Percentiles rank a stretch among this genome's conserved stretches.
Evolutionary conservation across 768 basidiomycete species (phyloP).

Genomic region (Leccinum rimulosum): DNA sequence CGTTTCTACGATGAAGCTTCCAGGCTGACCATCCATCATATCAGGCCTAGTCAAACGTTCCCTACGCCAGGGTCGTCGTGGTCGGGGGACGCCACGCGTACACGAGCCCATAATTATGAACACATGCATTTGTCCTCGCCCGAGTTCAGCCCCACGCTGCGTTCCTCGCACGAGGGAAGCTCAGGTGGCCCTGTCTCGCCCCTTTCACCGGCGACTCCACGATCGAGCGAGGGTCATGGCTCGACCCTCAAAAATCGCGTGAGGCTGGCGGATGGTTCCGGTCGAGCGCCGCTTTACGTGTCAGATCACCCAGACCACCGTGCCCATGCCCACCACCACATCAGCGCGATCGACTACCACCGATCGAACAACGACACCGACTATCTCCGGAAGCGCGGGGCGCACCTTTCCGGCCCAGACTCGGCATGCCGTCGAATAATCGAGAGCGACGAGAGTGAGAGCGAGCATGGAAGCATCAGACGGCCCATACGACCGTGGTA

Average conservation of each 20-base stretch:
- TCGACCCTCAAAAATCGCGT: constrained; percentile 15
- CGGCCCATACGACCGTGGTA: constrained; percentile 51
- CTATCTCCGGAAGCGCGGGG: constrained; percentile 10
- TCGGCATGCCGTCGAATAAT: constrained; percentile 27
- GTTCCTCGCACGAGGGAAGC: constrained; percentile 42
- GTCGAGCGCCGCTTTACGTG: constrained; percentile 4
- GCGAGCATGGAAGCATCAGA: constrained; percentile 26
- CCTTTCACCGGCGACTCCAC: constrained; percentile 50
- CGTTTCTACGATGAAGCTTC: neutral
- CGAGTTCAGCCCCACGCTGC: constrained; percentile 24
- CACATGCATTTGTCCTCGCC: constrained; percentile 10
- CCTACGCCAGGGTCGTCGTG: constrained; percentile 26
- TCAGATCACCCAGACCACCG: constrained; percentile 19
- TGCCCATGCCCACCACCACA: constrained; percentile 7
- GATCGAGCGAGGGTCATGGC: constrained; percentile 34
- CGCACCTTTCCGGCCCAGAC: constrained; percentile 23
- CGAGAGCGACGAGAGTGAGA: constrained; percentile 38
- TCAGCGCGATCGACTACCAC: constrained; percentile 10
- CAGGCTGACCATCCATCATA: constrained; percentile 4
- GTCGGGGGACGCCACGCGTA: constrained; percentile 22
- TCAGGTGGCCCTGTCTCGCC: constrained; percentile 54
- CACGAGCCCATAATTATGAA: constrained; percentile 17
- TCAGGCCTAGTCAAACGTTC: constrained; percentile 19
- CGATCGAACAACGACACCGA: constrained; percentile 4
- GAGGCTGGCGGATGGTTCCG: constrained; percentile 10